Base-by-base conservation (phyloP, 192 early-diverging fungal genomes). In the Endogone sp. region DNA sequence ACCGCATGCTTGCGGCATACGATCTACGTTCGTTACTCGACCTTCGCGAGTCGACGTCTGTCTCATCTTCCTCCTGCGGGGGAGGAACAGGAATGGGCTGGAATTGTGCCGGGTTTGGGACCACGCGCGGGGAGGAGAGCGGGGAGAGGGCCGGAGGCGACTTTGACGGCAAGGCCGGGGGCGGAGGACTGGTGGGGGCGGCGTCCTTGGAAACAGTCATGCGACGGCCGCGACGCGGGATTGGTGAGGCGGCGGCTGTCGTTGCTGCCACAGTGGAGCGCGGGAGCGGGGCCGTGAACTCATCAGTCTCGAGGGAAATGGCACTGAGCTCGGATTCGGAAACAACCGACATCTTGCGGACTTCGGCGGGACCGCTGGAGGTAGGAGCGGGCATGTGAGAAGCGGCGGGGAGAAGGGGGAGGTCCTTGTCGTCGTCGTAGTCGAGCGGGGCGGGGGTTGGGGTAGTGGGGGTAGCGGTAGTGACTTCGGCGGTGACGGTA, bases 271-370 rank as follows among this genome's bases (percentile, higher is more conserved):
- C 26, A 49, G 22, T 13, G 30, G 56, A 9, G 62, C 24, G 28
- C 44, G 66, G 32, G 55, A 37, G 8, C 22, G 32, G 31, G 31
- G 30, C 44, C n/a, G 64, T 22, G 66, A 8, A 62, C 28, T 56
- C 54, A 44, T 76, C 74, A 11, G 37, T 44, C 37, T 44, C 37
- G 22, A 65, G 66, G 23, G 62, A n/a, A 2, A 55, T 63, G 3
- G 73, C 69, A 24, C 61, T 60, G 3, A 64, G 65, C 4, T 71
- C 65, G 27, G 76, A 77, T 62, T 76, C 75, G 31, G 74, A 75
- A 2, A 66, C 67, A 0, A 69, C 70, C 13, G 49, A 44, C 37
- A 44, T 44, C 4, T 13, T n/a, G n/a, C n/a, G n/a, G 37, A 44
- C 4, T 44, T 44, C 4, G 13, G 37, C 4, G 37, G 37, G 37